Evolutionary conservation across 1,284 basidiomycete species (phyloP), one percentile per base, ranked within the genome.

Genomic region (Irpex sp.): DNA sequence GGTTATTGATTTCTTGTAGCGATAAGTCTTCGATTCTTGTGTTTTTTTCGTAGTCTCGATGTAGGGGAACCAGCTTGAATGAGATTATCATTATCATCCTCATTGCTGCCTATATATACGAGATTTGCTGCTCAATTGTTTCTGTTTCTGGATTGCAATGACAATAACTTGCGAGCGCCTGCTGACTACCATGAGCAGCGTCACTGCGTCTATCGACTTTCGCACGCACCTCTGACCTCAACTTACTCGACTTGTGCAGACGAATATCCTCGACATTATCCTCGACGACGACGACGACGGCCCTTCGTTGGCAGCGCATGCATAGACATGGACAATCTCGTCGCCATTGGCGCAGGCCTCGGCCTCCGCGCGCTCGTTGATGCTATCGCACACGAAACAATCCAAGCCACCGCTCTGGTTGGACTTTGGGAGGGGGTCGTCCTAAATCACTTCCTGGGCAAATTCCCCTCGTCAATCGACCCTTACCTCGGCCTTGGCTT

Each of bases 401-500:
- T 44, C 19, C 67, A 75, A 64, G 74, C 74, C 61, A 68, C 82
- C 59, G 73, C 78, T 64, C 80, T 91, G 64, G 78, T 91, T 59
- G 89, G 89, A 13, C 74, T 91, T 21, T 91, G 89, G 88, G 89
- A 91, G 74, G 89, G 89, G 54, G 81, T 89, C 21, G 83, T 91
- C 51, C 79, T 89, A 61, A 83, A 85, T 57, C 89, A 91, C 70
- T 91, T 90, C 72, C 73, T 88, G 65, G 81, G 81, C 65, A 88
- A 88, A 71, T 81, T 80, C 70, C 87, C 87, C 17, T 74, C 73
- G 59, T 83, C 85, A 2, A 76, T 77, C 57, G 86, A 89, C 72
- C 87, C 89, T 7, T 89, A 87, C 73, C 73, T 91, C 59, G 85
- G 82, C 17, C 83, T 85, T 63, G 83, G 75, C 21, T 82, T 88